Evolutionary conservation across 352 stramenopile species (phyloP).

Genomic region (Pythium periplocum): DNA sequence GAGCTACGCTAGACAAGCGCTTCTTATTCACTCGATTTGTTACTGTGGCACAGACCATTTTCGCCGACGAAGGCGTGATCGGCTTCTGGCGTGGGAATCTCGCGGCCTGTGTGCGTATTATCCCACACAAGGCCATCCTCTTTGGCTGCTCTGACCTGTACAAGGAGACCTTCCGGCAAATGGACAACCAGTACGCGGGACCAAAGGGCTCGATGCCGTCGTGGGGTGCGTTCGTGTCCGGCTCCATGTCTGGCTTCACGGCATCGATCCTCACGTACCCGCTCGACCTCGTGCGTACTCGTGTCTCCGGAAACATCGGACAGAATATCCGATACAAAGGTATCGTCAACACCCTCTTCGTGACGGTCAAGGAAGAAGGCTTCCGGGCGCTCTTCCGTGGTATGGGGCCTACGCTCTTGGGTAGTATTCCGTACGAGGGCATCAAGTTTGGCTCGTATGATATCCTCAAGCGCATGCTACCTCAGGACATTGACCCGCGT

Average conservation of each 20-base stretch:
- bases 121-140: conserved; percentile 74
- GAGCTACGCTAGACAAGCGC: not conserved
- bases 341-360: conserved; percentile 60
- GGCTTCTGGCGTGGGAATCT: conserved; percentile 78
- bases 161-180: conserved; percentile 62
- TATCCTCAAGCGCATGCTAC: conserved; percentile 48
- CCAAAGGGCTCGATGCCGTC: conserved; percentile 26
- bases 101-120: conserved; percentile 69
- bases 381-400: conserved; percentile 58
- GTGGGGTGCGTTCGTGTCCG: conserved; percentile 61
- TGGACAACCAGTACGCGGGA: conserved; percentile 17
- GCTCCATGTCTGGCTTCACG: conserved; percentile 77
- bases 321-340: conserved; percentile 58
- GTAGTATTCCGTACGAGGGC: conserved; percentile 73
- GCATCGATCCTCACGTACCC: conserved; percentile 84
- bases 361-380: conserved; percentile 71
- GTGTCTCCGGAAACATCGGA: conserved; percentile 71
- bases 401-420: conserved; percentile 63
- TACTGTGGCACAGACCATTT: conserved; percentile 29
- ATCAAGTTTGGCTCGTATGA: conserved; percentile 84
- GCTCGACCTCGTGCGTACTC: conserved; percentile 79
- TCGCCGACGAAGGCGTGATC: conserved; percentile 40
- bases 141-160: conserved; percentile 87
- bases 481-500: conserved; percentile 51
- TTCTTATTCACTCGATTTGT: not conserved